Evolutionary conservation across 78 protist genomes (phyloP).

Genomic region (Parvularia atlantis): DNA sequence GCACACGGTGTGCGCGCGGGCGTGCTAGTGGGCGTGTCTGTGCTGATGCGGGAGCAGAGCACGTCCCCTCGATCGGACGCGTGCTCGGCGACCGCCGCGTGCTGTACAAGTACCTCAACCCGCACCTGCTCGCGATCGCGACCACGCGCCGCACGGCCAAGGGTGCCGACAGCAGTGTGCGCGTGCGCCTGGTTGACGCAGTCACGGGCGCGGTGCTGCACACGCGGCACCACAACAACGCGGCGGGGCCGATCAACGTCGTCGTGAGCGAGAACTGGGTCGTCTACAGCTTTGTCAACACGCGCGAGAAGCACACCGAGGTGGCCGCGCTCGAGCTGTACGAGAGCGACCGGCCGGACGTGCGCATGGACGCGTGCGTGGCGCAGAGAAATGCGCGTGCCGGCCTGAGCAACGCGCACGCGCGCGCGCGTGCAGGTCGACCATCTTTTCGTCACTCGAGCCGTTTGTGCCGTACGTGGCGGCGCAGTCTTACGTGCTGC

Average conservation of each 20-base stretch:
- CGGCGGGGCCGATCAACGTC: background rate
- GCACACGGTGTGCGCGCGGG: no score
- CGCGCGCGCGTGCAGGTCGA: no score
- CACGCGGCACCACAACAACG: background rate
- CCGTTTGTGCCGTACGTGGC: no score
- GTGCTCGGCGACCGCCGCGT: slow-evolving; percentile 12
- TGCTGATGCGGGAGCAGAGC: no score
- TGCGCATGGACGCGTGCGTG: background rate
- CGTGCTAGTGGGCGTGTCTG: no score
- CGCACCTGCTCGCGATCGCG: background rate
- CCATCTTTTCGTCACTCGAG: no score
- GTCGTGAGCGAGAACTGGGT: background rate
- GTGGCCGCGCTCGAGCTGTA: background rate
- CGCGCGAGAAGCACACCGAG: background rate
- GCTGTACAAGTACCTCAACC: slow-evolving; percentile 16
- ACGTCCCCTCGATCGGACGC: background rate
- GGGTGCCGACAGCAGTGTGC: no score
- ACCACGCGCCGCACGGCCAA: background rate
- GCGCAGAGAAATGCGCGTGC: no score
- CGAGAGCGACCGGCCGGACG: background rate
- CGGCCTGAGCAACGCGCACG: no score
- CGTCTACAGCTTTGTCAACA: background rate
- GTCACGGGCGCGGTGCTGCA: slow-evolving; percentile 2
- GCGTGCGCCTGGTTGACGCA: background rate
- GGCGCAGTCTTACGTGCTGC: background rate